A percentile compares a stretch with the other conserved stretches of the same genome.
Conservation (phyloP, 768 basidiomycete species). For the Trametes villosa region DNA sequence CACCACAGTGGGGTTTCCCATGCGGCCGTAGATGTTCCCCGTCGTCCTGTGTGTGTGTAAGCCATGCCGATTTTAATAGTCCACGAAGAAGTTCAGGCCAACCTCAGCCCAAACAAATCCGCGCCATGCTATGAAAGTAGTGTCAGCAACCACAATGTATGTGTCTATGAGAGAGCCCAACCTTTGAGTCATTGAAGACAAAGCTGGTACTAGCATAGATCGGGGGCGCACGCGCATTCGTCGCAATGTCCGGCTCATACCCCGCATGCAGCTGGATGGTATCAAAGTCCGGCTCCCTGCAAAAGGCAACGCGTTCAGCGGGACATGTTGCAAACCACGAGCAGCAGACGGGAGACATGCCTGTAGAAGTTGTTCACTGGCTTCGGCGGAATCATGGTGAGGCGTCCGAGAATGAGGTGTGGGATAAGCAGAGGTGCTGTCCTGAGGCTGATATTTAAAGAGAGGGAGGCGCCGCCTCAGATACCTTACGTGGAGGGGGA, state of each 20-base stretch:
- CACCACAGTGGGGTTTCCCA: slow-evolving; percentile 71
- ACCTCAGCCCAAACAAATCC: slow-evolving; percentile 70
- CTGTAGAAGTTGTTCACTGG: slow-evolving; percentile 22
- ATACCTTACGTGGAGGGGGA: background rate
- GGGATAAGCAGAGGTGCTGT: background rate
- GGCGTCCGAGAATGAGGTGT: background rate
- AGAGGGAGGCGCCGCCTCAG: background rate
- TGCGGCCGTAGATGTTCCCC: slow-evolving; percentile 70
- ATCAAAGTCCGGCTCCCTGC: slow-evolving; percentile 68
- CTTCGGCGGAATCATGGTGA: slow-evolving; percentile 18
- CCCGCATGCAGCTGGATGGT: slow-evolving; percentile 84
- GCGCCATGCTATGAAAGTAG: slow-evolving; percentile 59
- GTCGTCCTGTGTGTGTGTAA: slow-evolving; percentile 30
- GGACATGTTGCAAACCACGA: background rate
- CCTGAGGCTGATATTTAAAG: background rate
- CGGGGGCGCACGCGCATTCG: slow-evolving; percentile 76
- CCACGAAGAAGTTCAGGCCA: background rate
- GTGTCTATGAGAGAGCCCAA: slow-evolving; percentile 25
- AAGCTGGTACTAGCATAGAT: slow-evolving; percentile 79
- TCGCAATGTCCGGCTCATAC: slow-evolving; percentile 63
- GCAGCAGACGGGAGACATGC: background rate
- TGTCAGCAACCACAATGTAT: background rate
- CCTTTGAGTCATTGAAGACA: slow-evolving; percentile 73
- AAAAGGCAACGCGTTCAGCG: background rate
- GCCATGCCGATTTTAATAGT: background rate